A percentile compares a stretch with the other conserved stretches of the same genome.
These are phyloP conservation scores for Aquilaria malaccensis DNA, from an alignment of 345 rosid species.

Conservation along the genomic window DNA sequence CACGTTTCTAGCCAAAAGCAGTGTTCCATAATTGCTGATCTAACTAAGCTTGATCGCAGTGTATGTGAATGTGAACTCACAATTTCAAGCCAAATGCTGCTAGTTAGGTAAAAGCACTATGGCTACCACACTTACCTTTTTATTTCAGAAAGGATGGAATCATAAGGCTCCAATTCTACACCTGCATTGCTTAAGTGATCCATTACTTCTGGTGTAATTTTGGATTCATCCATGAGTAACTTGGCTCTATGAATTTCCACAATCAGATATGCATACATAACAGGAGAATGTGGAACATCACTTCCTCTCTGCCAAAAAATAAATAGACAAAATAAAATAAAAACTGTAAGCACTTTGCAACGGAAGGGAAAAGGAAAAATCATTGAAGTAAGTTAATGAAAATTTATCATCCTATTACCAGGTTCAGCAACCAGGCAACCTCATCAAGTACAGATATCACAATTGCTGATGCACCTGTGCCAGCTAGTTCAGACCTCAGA, in stretches of 20 bases:
- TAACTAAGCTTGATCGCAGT: too few relatives aligned
- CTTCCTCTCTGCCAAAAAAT: conserved; percentile 73
- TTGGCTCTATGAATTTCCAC: conserved; percentile 64
- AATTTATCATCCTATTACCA: conserved; percentile 40
- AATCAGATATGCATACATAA: conserved; percentile 78
- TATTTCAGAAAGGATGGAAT: conserved; percentile 66
- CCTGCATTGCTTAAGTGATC: conserved; percentile 67
- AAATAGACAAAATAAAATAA: conserved; percentile 1
- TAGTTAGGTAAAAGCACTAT: background rate
- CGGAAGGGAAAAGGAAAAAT: background rate
- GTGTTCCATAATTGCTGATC: too few relatives aligned
- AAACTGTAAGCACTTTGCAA: background rate
- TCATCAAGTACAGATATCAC: conserved; percentile 95
- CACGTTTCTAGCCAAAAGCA: background rate
- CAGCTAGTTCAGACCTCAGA: conserved; percentile 63
- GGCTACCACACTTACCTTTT: conserved; percentile 41
- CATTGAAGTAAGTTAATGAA: background rate
- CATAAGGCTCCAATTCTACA: conserved; percentile 61
- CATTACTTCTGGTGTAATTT: conserved; percentile 68
- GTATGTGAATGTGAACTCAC: too few relatives aligned
- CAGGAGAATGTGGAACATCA: conserved; percentile 97
- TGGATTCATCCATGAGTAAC: conserved; percentile 59
- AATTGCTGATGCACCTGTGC: conserved; percentile 70
- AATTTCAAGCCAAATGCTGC: background rate
- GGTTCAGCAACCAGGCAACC: conserved; percentile 89